Evolutionary conservation across 768 basidiomycete genomes (phyloP).

Genomic region (Podaxis sp.): DNA sequence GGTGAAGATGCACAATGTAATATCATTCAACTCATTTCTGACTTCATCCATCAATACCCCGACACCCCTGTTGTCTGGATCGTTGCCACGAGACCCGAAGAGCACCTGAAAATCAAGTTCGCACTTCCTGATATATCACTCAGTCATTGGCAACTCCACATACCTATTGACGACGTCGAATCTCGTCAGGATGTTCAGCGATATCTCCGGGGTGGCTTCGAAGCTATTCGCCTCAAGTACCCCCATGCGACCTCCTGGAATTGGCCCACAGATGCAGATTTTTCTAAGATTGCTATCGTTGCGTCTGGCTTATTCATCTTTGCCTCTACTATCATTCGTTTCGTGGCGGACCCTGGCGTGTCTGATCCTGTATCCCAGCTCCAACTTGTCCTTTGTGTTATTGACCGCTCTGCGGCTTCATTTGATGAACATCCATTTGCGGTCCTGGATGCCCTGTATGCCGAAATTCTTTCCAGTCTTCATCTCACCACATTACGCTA

Average conservation of each 20-base stretch:
- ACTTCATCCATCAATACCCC: background rate
- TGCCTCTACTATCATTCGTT: background rate
- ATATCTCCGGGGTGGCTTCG: background rate
- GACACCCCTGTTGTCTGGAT: constrained; percentile 22
- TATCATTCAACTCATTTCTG: constrained; percentile 15
- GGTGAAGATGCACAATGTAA: constrained; percentile 11
- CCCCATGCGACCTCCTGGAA: background rate
- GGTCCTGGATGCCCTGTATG: background rate
- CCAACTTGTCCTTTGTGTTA: background rate
- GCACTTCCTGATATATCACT: background rate
- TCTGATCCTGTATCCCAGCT: background rate
- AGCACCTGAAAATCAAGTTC: background rate
- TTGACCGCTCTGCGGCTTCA: background rate
- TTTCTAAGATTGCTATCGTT: background rate
- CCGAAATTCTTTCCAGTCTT: background rate
- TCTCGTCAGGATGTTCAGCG: background rate
- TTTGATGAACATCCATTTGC: background rate
- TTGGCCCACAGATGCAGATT: background rate
- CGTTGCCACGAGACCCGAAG: constrained; percentile 25
- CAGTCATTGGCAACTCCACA: background rate
- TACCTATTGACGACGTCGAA: background rate
- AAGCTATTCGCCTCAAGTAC: background rate
- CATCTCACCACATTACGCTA: background rate
- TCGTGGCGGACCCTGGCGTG: background rate
- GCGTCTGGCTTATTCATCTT: background rate